Conservation (phyloP, 352 stramenopile genomes). For the Globisporangium megalacanthum region DNA sequence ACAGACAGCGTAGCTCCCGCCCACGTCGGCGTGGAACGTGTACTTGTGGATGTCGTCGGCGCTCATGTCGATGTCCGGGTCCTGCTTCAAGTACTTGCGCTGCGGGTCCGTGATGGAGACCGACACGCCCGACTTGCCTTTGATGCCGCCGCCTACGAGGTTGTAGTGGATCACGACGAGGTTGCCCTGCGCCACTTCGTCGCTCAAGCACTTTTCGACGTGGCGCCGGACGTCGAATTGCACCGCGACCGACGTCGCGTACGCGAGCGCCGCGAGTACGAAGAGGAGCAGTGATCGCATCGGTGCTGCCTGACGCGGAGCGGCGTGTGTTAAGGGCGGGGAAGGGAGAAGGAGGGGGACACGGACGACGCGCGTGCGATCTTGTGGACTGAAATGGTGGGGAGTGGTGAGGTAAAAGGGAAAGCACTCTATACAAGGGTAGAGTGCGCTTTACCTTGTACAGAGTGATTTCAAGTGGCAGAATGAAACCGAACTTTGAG, state of each 20-base stretch:
- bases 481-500: no score
- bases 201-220: slow-evolving; percentile 79
- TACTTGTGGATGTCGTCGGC: slow-evolving; percentile 82
- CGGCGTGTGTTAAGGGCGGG: no score
- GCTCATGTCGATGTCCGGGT: slow-evolving; percentile 78
- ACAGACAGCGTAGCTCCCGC: slow-evolving; percentile 72
- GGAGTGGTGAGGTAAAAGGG: no score
- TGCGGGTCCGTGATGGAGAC: slow-evolving; percentile 69
- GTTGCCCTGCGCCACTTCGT: slow-evolving; percentile 70
- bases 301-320: not conserved
- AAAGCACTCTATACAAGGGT: no score
- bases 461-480: no score
- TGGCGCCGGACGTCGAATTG: slow-evolving; percentile 73
- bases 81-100: slow-evolving; percentile 78
- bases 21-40: slow-evolving; percentile 66
- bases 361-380: no score
- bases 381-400: no score
- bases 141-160: slow-evolving; percentile 45
- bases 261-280: slow-evolving; percentile 13
- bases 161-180: slow-evolving; percentile 84
- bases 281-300: slow-evolving; percentile 24
- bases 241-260: slow-evolving; percentile 29
- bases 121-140: slow-evolving; percentile 67
- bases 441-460: no score
- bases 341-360: no score